Conservation (phyloP, 257 asterid species). For the Oldenlandia corymbosa region DNA sequence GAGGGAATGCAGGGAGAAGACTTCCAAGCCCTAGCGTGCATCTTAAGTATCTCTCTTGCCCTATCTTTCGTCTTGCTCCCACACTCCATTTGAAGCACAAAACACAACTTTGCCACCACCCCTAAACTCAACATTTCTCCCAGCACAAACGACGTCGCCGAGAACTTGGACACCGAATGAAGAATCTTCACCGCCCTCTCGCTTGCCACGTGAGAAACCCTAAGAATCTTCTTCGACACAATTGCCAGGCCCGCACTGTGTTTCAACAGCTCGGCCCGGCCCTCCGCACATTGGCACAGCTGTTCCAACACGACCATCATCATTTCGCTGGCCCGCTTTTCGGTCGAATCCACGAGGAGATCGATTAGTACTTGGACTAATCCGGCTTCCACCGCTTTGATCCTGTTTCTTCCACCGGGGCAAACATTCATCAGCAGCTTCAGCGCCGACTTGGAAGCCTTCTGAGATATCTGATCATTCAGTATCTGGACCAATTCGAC, state of each 20-base stretch:
- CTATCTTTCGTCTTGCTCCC: constrained; percentile 60
- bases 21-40: constrained; percentile 64
- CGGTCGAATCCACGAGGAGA: constrained; percentile 37
- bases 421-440: constrained; percentile 33
- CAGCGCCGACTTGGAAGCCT: constrained; percentile 43
- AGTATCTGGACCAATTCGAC: constrained; percentile 35
- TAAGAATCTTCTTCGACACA: constrained; percentile 70
- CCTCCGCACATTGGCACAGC: constrained; percentile 80
- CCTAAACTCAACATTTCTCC: constrained; percentile 74
- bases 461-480: constrained; percentile 40
- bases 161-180: constrained; percentile 45
- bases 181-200: constrained; percentile 65
- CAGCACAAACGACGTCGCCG: constrained; percentile 41
- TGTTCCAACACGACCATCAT: constrained; percentile 39
- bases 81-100: constrained; percentile 59
- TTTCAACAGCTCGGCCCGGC: constrained; percentile 59
- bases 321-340: constrained; percentile 50
- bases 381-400: constrained; percentile 62
- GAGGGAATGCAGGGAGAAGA: constrained; percentile 51
- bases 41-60: constrained; percentile 54
- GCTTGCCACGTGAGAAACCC: constrained; percentile 66
- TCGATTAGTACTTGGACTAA: constrained; percentile 33
- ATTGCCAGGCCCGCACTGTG: constrained; percentile 77
- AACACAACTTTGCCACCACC: constrained; percentile 57
- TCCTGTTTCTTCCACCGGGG: constrained; percentile 50